Percentiles rank a stretch among this genome's conserved stretches.
Conservation (phyloP, 2,329 filamentous ascomycete genomes). For the Nothophaeocryptopus gaeumannii region DNA sequence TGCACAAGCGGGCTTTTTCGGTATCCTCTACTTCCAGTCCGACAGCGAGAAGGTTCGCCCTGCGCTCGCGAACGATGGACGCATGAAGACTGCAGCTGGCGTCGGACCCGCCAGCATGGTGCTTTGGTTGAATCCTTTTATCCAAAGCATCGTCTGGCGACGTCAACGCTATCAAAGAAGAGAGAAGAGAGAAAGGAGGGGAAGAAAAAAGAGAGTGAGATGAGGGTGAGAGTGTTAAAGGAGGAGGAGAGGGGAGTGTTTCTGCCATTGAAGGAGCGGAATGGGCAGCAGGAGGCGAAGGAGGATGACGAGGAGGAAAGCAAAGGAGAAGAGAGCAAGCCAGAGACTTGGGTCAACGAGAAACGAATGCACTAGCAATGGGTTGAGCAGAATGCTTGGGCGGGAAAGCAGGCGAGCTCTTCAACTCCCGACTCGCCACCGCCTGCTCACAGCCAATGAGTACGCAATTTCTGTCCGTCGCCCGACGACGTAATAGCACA, state of each 20-base stretch:
- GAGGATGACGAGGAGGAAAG: not conserved
- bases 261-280: too few species aligned
- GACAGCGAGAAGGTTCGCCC: not conserved
- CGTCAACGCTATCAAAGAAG: constrained; percentile 8
- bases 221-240: not conserved
- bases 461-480: too few species aligned
- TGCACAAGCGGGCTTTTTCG: constrained; percentile 7
- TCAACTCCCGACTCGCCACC: not conserved
- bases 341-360: constrained; percentile 4
- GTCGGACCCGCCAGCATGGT: constrained; percentile 2
- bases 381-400: not conserved
- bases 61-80: constrained; percentile 1
- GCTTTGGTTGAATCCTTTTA: constrained; percentile 3
- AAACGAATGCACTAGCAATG: constrained; percentile 5
- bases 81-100: not conserved
- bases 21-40: not conserved
- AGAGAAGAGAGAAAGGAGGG: not conserved
- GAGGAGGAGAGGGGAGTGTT: not conserved
- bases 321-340: too few species aligned
- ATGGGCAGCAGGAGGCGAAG: not conserved
- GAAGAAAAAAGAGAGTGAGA: not conserved
- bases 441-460: constrained; percentile 1
- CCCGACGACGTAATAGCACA: too few species aligned
- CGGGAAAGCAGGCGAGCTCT: not conserved
- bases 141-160: constrained; percentile 9